phyloP scores from a whole-genome alignment of 2,329 filamentous ascomycete genomes.

The Coniochaeta sp. region DNA sequence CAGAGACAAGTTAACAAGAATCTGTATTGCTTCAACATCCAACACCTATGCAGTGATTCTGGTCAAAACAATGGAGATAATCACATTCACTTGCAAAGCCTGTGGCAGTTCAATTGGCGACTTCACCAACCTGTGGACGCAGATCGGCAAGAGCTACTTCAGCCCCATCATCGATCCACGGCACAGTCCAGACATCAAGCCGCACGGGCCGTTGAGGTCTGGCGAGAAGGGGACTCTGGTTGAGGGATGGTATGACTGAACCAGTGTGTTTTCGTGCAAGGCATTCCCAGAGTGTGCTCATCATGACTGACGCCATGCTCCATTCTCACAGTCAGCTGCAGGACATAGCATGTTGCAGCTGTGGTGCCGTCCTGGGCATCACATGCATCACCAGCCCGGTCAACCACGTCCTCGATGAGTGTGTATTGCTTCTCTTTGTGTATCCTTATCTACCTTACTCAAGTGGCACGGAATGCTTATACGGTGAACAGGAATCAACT shows the following conservation, averaged over 20 bases:
- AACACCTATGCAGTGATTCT: too few relatives aligned
- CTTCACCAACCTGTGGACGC: slow-evolving; percentile 29
- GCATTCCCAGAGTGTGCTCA: too few relatives aligned
- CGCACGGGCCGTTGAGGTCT: slow-evolving; percentile 16
- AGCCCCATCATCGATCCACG: slow-evolving; percentile 23
- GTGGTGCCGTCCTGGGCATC: slow-evolving; percentile 23
- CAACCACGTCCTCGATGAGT: slow-evolving; percentile 30
- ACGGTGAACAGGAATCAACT: slow-evolving; percentile 24
- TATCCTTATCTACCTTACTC: not conserved
- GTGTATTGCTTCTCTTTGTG: slow-evolving; percentile 8
- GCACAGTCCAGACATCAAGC: slow-evolving; percentile 12
- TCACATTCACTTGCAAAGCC: slow-evolving; percentile 26
- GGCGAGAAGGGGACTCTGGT: slow-evolving; percentile 28
- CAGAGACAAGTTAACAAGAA: too few relatives aligned
- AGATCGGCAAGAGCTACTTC: slow-evolving; percentile 31
- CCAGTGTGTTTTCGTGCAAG: not conserved
- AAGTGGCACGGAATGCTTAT: not conserved
- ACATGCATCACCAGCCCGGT: slow-evolving; percentile 23
- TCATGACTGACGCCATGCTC: not conserved
- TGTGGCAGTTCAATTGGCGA: slow-evolving; percentile 21
- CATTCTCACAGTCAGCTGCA: slow-evolving; percentile 23
- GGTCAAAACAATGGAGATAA: slow-evolving; percentile 19
- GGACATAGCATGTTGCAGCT: slow-evolving; percentile 25
- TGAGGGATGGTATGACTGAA: slow-evolving; percentile 21
- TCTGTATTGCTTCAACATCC: too few relatives aligned